Percentiles rank a stretch among this genome's conserved stretches.
phyloP scores from a whole-genome alignment of 2,329 filamentous ascomycete genomes.

The Alternaria burnsii region DNA sequence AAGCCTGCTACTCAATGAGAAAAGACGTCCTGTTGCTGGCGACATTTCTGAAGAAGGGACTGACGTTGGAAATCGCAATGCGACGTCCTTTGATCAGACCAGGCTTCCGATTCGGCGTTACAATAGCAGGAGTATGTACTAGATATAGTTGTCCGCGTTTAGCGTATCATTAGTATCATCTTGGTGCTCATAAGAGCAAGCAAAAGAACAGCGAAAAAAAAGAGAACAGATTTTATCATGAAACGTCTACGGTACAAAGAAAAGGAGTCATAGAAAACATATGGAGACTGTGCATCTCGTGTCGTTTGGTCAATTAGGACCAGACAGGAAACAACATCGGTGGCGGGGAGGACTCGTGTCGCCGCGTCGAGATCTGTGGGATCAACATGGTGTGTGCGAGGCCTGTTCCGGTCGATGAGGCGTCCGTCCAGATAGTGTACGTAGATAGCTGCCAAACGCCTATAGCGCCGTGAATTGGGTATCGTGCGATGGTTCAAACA shows the following conservation, averaged over 20 bases:
- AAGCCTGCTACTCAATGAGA: slow-evolving; percentile 47
- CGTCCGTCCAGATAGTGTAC: slow-evolving; percentile 11
- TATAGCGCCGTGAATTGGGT: slow-evolving; percentile 15
- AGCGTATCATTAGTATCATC: slow-evolving; percentile 3
- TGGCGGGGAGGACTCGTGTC: slow-evolving; percentile 15
- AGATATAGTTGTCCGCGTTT: neutral
- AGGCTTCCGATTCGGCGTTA: slow-evolving; percentile 1
- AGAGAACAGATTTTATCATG: slow-evolving; percentile 28
- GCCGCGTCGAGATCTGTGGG: slow-evolving; percentile 19
- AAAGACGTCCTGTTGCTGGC: slow-evolving; percentile 39
- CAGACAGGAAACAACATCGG: slow-evolving; percentile 14
- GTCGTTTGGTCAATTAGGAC: slow-evolving; percentile 1
- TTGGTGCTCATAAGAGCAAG: slow-evolving; percentile 5
- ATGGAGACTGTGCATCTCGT: slow-evolving; percentile 9
- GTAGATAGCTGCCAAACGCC: slow-evolving; percentile 18
- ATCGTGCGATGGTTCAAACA: slow-evolving; percentile 8
- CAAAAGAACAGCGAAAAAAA: slow-evolving; percentile 17
- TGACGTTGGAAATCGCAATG: slow-evolving; percentile 2
- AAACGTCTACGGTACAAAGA: slow-evolving; percentile 29
- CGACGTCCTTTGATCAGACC: slow-evolving; percentile 3
- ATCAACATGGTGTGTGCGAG: slow-evolving; percentile 23
- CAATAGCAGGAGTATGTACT: neutral
- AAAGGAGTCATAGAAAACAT: slow-evolving; percentile 9
- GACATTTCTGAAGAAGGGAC: slow-evolving; percentile 21
- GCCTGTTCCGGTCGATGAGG: slow-evolving; percentile 18